phyloP scores from a whole-genome alignment of 164 flowering plant genomes.

The Vitis riparia region DNA sequence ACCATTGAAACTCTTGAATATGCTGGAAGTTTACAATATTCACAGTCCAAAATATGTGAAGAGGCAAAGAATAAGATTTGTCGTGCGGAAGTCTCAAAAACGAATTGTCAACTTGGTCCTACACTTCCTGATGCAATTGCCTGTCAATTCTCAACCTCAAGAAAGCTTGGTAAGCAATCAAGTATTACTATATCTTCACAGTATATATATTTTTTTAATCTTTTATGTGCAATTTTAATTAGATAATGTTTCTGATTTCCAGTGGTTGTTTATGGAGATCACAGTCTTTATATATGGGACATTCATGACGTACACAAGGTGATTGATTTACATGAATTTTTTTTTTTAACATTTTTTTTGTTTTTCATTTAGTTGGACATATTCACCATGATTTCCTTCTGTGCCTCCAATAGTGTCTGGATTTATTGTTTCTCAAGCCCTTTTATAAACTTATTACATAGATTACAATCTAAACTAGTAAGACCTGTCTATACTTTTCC shows the following conservation, averaged over 20 bases:
- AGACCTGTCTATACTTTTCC: slow-evolving; percentile 16
- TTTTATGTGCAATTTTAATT: not conserved
- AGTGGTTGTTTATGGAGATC: slow-evolving; percentile 80
- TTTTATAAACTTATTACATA: not conserved
- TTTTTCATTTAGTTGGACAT: not conserved
- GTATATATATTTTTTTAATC: no score
- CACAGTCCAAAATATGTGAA: slow-evolving; percentile 30
- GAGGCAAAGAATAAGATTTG: slow-evolving; percentile 11
- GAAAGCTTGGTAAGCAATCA: slow-evolving; percentile 59
- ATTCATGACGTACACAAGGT: slow-evolving; percentile 55
- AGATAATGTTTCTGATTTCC: slow-evolving; percentile 25
- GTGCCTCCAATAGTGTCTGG: not conserved
- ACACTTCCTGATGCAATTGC: slow-evolving; percentile 72
- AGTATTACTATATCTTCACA: slow-evolving; percentile 1
- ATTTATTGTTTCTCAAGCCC: slow-evolving; percentile 3
- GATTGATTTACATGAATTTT: slow-evolving; percentile 11
- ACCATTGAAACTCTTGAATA: slow-evolving; percentile 32
- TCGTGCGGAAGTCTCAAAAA: slow-evolving; percentile 7
- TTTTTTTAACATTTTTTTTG: no score
- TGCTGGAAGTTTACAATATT: slow-evolving; percentile 47
- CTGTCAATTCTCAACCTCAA: slow-evolving; percentile 62
- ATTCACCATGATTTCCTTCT: not conserved
- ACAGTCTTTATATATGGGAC: slow-evolving; percentile 66
- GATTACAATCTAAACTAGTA: slow-evolving; percentile 3
- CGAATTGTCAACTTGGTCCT: slow-evolving; percentile 16